A percentile compares a stretch with the other conserved stretches of the same genome.
These are phyloP conservation scores for Tricharina praecox DNA, from an alignment of 495 filamentous ascomycete genomes.

Conservation along the genomic window DNA sequence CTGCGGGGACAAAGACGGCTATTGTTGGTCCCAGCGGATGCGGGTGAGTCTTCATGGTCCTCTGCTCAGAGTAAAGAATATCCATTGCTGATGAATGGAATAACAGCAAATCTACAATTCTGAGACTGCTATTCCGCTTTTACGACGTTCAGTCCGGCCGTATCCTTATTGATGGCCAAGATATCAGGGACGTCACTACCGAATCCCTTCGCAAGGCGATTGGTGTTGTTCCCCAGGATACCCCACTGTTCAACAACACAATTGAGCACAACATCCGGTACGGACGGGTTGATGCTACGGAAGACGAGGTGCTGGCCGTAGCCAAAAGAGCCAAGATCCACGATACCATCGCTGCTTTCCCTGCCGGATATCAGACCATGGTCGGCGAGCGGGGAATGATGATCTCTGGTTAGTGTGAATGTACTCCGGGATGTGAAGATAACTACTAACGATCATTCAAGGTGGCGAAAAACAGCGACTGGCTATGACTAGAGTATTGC, in stretches of 20 bases:
- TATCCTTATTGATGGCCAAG: conserved; percentile 85
- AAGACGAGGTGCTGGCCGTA: conserved; percentile 54
- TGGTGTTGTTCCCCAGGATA: conserved; percentile 94
- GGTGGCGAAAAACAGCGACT: conserved; percentile 88
- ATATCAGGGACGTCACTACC: conserved; percentile 64
- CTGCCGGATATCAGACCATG: conserved; percentile 76
- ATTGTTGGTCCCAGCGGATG: conserved; percentile 91
- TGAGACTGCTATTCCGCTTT: conserved; percentile 80
- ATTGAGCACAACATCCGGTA: conserved; percentile 93
- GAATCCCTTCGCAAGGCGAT: conserved; percentile 73
- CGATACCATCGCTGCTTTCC: conserved; percentile 58
- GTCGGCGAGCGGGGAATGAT: conserved; percentile 96
- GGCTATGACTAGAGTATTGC: conserved; percentile 65
- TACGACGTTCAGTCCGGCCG: conserved; percentile 80
- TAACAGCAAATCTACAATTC: conserved; percentile 64
- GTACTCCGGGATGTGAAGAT: too few relatives aligned
- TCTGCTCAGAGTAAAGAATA: too few relatives aligned
- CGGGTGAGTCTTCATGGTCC: conserved; percentile 32
- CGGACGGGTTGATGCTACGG: conserved; percentile 64
- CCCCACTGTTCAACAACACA: conserved; percentile 87
- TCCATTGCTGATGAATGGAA: neutral
- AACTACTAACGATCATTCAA: conserved; percentile 6
- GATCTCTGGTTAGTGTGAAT: conserved; percentile 52
- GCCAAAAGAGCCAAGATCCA: conserved; percentile 71
- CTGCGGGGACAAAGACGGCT: conserved; percentile 86